Percentiles rank a stretch among this genome's conserved stretches.
These are phyloP conservation scores for Penstemon eatonii DNA, from an alignment of 257 asterid species.

Conservation along the genomic window DNA sequence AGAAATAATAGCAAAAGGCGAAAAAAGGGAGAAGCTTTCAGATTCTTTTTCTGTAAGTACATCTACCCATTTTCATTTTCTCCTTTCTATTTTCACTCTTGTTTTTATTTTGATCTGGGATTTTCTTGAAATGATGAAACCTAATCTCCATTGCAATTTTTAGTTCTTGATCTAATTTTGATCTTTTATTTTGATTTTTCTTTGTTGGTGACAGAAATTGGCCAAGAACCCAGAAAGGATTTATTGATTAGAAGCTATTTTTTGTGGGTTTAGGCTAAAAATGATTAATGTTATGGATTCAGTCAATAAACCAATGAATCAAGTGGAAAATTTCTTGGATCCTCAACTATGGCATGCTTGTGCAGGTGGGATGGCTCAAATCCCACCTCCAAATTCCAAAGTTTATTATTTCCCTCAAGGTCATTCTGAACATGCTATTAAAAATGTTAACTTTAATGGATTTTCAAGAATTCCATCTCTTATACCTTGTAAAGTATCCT, in stretches of 20 bases:
- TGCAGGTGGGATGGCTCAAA: constrained; percentile 85
- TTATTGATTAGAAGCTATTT: not conserved
- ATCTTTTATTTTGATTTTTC: constrained; percentile 6
- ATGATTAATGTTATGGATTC: constrained; percentile 72
- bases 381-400: constrained; percentile 52
- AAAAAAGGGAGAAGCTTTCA: not conserved
- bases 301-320: constrained; percentile 46
- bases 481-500: constrained; percentile 46
- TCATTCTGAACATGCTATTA: constrained; percentile 66
- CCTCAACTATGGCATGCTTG: constrained; percentile 89
- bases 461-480: constrained; percentile 55
- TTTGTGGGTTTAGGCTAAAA: not conserved
- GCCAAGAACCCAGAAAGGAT: constrained; percentile 13
- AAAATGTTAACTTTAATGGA: constrained; percentile 43
- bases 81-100: not conserved
- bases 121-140: constrained; percentile 4
- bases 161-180: not conserved
- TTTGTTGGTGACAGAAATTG: constrained; percentile 24
- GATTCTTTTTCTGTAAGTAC: constrained; percentile 23
- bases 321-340: constrained; percentile 57
- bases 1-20: not conserved
- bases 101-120: constrained; percentile 26
- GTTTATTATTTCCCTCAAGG: constrained; percentile 82
- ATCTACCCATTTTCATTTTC: not conserved
- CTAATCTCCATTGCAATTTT: constrained; percentile 10